Evolutionary conservation across 2,329 filamentous ascomycete genomes (phyloP), one percentile per base, ranked within the genome.

Genomic region (Colletotrichum karsti): DNA sequence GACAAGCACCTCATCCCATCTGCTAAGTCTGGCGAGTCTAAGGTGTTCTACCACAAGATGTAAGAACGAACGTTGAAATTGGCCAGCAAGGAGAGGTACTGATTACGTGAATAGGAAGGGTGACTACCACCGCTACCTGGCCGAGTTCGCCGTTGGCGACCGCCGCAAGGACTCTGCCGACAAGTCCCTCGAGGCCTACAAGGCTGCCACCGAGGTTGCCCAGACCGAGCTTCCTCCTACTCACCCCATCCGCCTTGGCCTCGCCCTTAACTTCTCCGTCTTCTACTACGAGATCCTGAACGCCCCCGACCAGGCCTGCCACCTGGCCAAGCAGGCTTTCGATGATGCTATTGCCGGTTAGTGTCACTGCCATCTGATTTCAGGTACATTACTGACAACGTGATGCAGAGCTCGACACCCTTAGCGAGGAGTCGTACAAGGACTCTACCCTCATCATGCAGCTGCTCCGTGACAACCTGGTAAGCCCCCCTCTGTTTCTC

Each of bases 31-130:
- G 95, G 95, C 84, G 95, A 98, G 88, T 97, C 94, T 78, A 98
- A 98, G 91, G 95, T 98, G 77, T 98, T 98, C 87, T 98, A 98
- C 88, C 95, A 98, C 92, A 98, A 98, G 92, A 98, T 98, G 94
- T 97, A 83, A 75, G 89, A 80, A 68, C 70, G 44, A n/a, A 30
- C 22, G 51, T 41, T 10, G 20, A n/a, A 12, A 12, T 15, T 28
- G 22, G 22, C 44, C 15, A 22, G 8, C 13, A 9, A n/a, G 28
- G 10, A n/a, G 22, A 42, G 53, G 10, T 28, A 12, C 46, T 67
- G 44, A 67, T 41, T n/a, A 41, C 8, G 12, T 30, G 13, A 54
- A 80, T 74, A 97, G 95, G 95, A 98, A 97, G 93, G 95, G 95
- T 84, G 95, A 98, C 86, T 98, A 98, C 90, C 94, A 98, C 91